phyloP scores from a whole-genome alignment of 2,329 filamentous ascomycete species.

The Sporothrix inflata region DNA sequence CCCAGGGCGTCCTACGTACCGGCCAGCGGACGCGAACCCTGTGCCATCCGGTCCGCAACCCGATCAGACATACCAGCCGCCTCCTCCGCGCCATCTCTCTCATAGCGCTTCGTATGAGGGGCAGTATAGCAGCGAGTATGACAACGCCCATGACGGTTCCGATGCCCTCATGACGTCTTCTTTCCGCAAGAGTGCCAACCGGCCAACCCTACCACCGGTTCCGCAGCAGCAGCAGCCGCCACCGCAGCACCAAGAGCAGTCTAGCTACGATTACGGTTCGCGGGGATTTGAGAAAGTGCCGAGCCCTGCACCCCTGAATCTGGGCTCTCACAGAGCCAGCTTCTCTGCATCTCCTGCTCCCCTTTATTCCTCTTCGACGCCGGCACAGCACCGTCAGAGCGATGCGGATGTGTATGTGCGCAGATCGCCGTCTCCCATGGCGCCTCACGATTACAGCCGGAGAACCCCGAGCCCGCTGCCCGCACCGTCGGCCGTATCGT shows the following conservation, averaged over 20 bases:
- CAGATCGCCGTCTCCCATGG: constrained; percentile 30
- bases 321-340: constrained; percentile 44
- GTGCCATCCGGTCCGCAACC: constrained; percentile 45
- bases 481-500: not conserved
- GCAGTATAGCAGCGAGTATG: constrained; percentile 59
- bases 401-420: constrained; percentile 20
- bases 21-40: constrained; percentile 50
- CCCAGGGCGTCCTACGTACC: constrained; percentile 58
- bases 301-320: constrained; percentile 51
- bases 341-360: constrained; percentile 34
- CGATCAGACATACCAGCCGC: constrained; percentile 42
- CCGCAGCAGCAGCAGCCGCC: constrained; percentile 29
- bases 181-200: constrained; percentile 38
- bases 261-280: constrained; percentile 36
- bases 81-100: constrained; percentile 52
- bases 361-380: constrained; percentile 36
- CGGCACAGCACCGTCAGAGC: constrained; percentile 21
- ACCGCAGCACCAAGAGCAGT: constrained; percentile 27
- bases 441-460: not conserved
- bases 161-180: constrained; percentile 36
- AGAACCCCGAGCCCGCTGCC: constrained; percentile 25
- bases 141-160: constrained; percentile 64
- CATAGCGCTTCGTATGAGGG: constrained; percentile 54
- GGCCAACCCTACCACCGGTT: constrained; percentile 33
- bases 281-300: constrained; percentile 45